These are phyloP conservation scores for Inonotus hispidus DNA, from an alignment of 1,284 basidiomycete species.

Conservation along the genomic window DNA sequence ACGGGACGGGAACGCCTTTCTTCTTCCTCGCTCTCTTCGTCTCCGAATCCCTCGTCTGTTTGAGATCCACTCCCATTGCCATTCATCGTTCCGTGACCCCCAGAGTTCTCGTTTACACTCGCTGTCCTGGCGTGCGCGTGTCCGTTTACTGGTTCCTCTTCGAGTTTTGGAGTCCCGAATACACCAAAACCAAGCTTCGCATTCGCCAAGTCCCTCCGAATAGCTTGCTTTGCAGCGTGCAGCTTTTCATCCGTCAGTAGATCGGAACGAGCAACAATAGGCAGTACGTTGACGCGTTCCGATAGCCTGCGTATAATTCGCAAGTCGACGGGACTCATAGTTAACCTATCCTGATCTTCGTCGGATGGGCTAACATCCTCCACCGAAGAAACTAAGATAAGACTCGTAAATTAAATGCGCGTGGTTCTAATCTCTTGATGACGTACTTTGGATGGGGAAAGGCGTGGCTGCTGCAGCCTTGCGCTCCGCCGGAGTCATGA, in stretches of 20 bases:
- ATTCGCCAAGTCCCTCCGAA: constrained; percentile 56
- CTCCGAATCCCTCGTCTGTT: constrained; percentile 26
- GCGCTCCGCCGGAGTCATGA: constrained; percentile 52
- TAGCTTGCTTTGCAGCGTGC: constrained; percentile 66
- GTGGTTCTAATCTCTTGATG: constrained; percentile 36
- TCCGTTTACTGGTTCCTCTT: constrained; percentile 21
- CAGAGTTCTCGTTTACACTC: constrained; percentile 28
- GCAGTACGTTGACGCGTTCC: constrained; percentile 67
- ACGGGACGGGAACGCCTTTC: constrained; percentile 56
- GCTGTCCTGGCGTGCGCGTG: constrained; percentile 17
- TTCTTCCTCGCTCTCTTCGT: constrained; percentile 36
- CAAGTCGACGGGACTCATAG: constrained; percentile 71
- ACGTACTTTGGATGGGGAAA: constrained; percentile 52
- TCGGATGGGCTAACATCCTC: constrained; percentile 25
- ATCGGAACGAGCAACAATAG: constrained; percentile 71
- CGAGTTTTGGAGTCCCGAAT: constrained; percentile 41
- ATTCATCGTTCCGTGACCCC: constrained; percentile 25
- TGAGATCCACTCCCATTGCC: constrained; percentile 20
- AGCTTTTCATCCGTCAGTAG: constrained; percentile 84
- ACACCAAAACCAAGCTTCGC: constrained; percentile 69
- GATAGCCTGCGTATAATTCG: constrained; percentile 69
- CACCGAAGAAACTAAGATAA: constrained; percentile 28
- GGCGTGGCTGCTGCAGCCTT: constrained; percentile 24
- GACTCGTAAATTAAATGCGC: constrained; percentile 18
- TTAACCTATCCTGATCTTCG: constrained; percentile 37